phyloP scores from a whole-genome alignment of 1,139 yeast genomes.

The Sugiyamaella paludigena region DNA sequence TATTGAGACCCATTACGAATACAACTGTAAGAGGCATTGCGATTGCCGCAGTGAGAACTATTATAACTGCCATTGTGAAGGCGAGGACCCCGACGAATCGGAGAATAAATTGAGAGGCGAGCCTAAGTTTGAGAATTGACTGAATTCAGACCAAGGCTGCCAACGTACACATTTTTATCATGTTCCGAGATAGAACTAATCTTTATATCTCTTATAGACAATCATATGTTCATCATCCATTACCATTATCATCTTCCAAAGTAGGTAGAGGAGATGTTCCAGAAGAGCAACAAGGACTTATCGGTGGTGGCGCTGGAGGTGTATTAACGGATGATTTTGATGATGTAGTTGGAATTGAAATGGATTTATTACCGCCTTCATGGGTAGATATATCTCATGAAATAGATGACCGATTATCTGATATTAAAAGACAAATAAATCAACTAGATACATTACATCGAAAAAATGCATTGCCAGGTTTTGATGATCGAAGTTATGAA shows the following conservation, averaged over 20 bases:
- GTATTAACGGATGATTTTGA: slow-evolving; percentile 21
- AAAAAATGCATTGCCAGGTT: slow-evolving; percentile 81
- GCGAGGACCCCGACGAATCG: too few relatives aligned
- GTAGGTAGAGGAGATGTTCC: slow-evolving; percentile 43
- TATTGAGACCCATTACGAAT: too few relatives aligned
- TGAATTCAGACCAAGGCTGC: too few relatives aligned
- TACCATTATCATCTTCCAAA: slow-evolving; percentile 23
- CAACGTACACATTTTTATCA: slow-evolving; percentile 14
- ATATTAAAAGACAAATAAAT: slow-evolving; percentile 50
- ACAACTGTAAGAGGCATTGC: too few relatives aligned
- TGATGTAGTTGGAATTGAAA: slow-evolving; percentile 39
- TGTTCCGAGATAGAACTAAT: slow-evolving; percentile 46
- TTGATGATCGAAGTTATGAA: slow-evolving; percentile 67
- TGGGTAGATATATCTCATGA: slow-evolving; percentile 72
- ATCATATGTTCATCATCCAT: slow-evolving; percentile 43
- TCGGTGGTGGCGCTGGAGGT: slow-evolving; percentile 44
- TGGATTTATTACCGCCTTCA: slow-evolving; percentile 63
- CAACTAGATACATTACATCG: slow-evolving; percentile 69
- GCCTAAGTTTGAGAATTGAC: too few relatives aligned
- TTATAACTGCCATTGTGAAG: too few relatives aligned
- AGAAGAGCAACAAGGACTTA: slow-evolving; percentile 62
- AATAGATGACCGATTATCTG: slow-evolving; percentile 58
- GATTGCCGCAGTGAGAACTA: too few relatives aligned
- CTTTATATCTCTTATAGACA: slow-evolving; percentile 44
- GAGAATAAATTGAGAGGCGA: too few relatives aligned